These are phyloP conservation scores for Nothophoma quercina DNA, from an alignment of 2,329 filamentous ascomycete species.

Conservation along the genomic window DNA sequence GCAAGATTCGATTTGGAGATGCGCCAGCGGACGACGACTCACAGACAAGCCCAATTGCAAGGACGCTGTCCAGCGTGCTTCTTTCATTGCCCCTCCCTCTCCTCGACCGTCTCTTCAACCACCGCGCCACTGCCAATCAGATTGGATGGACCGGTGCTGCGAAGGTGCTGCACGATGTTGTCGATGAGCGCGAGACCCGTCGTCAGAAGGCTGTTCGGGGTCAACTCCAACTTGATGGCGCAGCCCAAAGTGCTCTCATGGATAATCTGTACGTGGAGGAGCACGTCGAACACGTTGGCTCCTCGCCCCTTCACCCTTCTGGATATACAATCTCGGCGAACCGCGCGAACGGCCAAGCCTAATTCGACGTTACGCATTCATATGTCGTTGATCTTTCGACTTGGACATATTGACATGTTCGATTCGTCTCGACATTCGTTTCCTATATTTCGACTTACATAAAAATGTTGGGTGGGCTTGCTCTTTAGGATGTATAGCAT, in stretches of 20 bases:
- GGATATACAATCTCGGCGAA: slow-evolving; percentile 44
- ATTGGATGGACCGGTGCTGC: slow-evolving; percentile 51
- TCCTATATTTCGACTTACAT: slow-evolving; percentile 19
- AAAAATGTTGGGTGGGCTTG: slow-evolving; percentile 27
- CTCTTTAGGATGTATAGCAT: slow-evolving; percentile 43
- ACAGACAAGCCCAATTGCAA: slow-evolving; percentile 51
- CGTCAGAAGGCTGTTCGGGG: slow-evolving; percentile 43
- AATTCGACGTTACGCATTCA: slow-evolving; percentile 1
- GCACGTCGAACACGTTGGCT: slow-evolving; percentile 47
- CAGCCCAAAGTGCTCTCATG: slow-evolving; percentile 27
- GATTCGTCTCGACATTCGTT: slow-evolving; percentile 15
- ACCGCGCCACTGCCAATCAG: slow-evolving; percentile 60
- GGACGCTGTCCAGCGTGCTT: slow-evolving; percentile 69
- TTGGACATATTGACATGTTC: slow-evolving; percentile 17
- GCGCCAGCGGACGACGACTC: slow-evolving; percentile 57
- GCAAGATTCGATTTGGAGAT: slow-evolving; percentile 76
- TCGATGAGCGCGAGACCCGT: slow-evolving; percentile 54
- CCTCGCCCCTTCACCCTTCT: slow-evolving; percentile 45
- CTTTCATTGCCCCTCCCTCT: slow-evolving; percentile 74
- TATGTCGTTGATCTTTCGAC: slow-evolving; percentile 11
- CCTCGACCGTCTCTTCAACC: slow-evolving; percentile 71
- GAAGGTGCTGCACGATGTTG: slow-evolving; percentile 52
- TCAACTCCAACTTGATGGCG: slow-evolving; percentile 33
- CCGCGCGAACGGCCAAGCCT: slow-evolving; percentile 17
- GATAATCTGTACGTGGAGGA: slow-evolving; percentile 44